These are phyloP conservation scores for Sisymbrium irio DNA, from an alignment of 345 rosid species.

Conservation along the genomic window DNA sequence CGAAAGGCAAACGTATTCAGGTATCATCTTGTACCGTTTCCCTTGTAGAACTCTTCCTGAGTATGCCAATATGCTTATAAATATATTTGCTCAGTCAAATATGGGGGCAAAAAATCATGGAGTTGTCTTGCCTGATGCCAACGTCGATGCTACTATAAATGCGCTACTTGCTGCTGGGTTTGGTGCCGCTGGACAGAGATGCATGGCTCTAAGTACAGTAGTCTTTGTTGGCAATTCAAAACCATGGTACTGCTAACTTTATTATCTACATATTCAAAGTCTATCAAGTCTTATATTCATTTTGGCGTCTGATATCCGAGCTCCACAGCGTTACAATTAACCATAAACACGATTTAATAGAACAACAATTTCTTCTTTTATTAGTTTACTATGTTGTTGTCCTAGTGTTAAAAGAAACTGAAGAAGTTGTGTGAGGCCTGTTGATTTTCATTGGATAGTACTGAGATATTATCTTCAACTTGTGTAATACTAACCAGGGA, in stretches of 20 bases:
- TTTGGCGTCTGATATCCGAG: background rate
- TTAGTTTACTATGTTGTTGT: background rate
- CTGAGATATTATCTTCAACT: background rate
- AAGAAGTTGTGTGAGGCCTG: background rate
- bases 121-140: constrained; percentile 83
- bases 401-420: background rate
- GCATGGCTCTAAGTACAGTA: constrained; percentile 95
- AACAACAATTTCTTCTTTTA: background rate
- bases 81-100: constrained; percentile 62
- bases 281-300: background rate
- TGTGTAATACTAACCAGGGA: constrained; percentile 49
- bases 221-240: constrained; percentile 81
- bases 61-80: constrained; percentile 17
- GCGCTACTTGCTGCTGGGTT: constrained; percentile 94
- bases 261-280: background rate
- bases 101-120: constrained; percentile 99
- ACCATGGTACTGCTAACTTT: constrained; percentile 53
- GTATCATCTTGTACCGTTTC: constrained; percentile 35
- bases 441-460: background rate
- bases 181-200: constrained; percentile 99
- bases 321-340: background rate
- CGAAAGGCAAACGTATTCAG: constrained; percentile 95
- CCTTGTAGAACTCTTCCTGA: constrained; percentile 1
- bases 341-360: background rate
- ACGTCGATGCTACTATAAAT: constrained; percentile 69